Evolutionary conservation across 345 rosid species (phyloP).

Genomic region (Iberis pinnata): DNA sequence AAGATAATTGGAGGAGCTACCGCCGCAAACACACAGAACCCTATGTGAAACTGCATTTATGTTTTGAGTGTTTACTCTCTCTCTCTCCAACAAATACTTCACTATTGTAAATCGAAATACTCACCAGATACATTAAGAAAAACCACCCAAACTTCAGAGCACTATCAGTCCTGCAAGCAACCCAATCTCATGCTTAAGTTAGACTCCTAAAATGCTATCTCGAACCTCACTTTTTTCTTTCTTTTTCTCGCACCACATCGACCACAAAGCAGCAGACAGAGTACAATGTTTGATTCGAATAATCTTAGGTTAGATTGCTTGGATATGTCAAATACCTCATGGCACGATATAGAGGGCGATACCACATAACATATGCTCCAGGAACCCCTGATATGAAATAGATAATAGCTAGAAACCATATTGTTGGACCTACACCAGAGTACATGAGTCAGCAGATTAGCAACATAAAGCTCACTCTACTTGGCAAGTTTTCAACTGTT

Average conservation of each 20-base stretch:
- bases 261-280: too few relatives aligned
- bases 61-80: conserved; percentile 15
- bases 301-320: too few relatives aligned
- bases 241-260: background rate
- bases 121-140: conserved; percentile 69
- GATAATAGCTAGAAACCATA: conserved; percentile 95
- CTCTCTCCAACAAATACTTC: background rate
- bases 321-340: conserved; percentile 50
- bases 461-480: conserved; percentile 5
- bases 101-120: conserved; percentile 17
- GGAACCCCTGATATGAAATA: conserved; percentile 85
- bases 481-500: conserved; percentile 3
- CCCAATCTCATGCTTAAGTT: background rate
- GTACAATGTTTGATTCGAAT: background rate
- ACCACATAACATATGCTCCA: conserved; percentile 75
- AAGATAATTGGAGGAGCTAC: conserved; percentile 88
- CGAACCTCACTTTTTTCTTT: background rate
- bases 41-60: conserved; percentile 66
- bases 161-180: conserved; percentile 79
- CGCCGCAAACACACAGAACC: conserved; percentile 74
- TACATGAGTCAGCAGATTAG: conserved; percentile 16
- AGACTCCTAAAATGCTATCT: background rate
- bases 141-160: conserved; percentile 96
- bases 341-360: conserved; percentile 92
- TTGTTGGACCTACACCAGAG: conserved; percentile 55